Conservation (phyloP, 2,329 filamentous ascomycete genomes). For the Penicillium hesseltinei region DNA sequence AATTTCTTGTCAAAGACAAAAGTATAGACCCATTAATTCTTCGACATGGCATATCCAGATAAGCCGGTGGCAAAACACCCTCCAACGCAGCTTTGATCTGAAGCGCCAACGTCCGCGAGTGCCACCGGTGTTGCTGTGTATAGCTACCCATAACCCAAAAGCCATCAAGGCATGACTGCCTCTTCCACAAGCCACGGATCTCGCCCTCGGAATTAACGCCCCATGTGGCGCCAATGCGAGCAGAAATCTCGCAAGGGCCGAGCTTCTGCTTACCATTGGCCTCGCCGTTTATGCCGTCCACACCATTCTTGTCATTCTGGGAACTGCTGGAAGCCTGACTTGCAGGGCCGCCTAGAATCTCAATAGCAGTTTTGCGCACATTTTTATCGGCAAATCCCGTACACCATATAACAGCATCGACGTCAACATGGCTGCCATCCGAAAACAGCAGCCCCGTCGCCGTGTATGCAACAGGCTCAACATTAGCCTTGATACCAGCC, state of each 20-base stretch:
- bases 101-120: conserved; percentile 46
- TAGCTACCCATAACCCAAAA: conserved; percentile 49
- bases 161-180: neutral
- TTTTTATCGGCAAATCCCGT: neutral
- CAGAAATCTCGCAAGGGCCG: neutral
- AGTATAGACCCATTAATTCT: neutral
- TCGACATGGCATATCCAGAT: conserved; percentile 15
- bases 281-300: neutral
- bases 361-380: neutral
- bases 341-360: neutral
- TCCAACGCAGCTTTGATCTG: conserved; percentile 44
- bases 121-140: conserved; percentile 41
- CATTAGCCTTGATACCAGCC: neutral
- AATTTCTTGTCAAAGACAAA: neutral
- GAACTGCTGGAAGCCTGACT: neutral
- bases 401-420: neutral
- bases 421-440: neutral
- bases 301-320: neutral
- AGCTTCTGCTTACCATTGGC: neutral
- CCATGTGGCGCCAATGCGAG: neutral
- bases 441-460: neutral
- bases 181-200: neutral
- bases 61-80: conserved; percentile 36
- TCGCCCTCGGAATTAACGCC: neutral
- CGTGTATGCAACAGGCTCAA: neutral